These are phyloP conservation scores for Puccinia triticina DNA, from an alignment of 1,284 basidiomycete species.

Conservation along the genomic window DNA sequence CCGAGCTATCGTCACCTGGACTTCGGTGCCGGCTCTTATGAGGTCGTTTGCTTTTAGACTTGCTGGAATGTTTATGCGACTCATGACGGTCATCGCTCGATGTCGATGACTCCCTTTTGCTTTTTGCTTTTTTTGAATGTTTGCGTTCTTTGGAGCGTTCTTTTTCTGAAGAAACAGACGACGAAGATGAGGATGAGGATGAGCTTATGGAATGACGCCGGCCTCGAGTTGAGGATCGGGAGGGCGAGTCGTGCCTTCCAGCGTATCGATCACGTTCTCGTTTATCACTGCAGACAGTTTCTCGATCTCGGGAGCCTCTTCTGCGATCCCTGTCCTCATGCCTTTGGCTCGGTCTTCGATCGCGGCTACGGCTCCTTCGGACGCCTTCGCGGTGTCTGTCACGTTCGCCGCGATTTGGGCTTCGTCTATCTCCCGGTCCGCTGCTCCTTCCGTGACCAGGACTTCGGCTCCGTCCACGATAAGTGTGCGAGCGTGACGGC, in stretches of 20 bases:
- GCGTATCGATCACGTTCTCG: constrained; percentile 1
- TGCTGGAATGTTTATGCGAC: constrained; percentile 7
- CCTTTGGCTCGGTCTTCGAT: not conserved
- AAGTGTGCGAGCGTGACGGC: constrained; percentile 5
- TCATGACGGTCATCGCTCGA: not conserved
- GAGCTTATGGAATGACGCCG: constrained; percentile 2
- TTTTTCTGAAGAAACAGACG: not conserved
- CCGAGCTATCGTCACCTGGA: constrained; percentile 16
- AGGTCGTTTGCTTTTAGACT: constrained; percentile 25
- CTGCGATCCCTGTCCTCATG: not conserved
- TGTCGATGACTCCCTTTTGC: constrained; percentile 15
- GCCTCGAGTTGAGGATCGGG: constrained; percentile 16
- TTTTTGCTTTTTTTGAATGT: constrained; percentile 28
- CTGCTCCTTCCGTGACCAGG: not conserved
- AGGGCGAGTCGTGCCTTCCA: constrained; percentile 18
- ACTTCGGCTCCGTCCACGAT: constrained; percentile 24
- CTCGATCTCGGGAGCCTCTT: constrained; percentile 22
- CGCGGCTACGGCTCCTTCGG: constrained; percentile 34
- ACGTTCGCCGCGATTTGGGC: not conserved
- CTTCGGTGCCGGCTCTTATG: constrained; percentile 35
- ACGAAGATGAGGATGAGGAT: constrained; percentile 16
- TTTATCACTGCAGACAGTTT: not conserved
- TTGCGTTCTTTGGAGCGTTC: not conserved
- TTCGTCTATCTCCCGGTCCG: not conserved
- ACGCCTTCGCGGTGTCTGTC: not conserved